A percentile compares a stretch with the other conserved stretches of the same genome.
Evolutionary conservation across 495 filamentous ascomycete genomes (phyloP).

Genomic region (Daldinia grandis): DNA sequence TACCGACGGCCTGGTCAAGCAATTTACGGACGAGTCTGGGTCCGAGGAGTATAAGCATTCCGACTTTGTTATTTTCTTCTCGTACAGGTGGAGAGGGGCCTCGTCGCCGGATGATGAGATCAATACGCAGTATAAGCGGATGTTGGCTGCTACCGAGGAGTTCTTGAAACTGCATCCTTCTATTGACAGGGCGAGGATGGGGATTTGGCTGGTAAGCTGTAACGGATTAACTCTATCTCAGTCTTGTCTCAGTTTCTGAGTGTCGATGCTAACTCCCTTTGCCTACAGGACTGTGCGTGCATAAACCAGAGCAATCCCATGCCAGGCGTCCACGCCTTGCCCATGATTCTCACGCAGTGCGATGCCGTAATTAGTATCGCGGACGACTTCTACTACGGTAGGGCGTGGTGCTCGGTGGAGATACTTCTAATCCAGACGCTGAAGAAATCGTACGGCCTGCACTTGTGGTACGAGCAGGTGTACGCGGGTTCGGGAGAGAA

Average conservation of each 20-base stretch:
- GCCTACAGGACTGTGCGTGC: conserved; percentile 39
- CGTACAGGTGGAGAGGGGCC: conserved; percentile 40
- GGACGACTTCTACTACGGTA: conserved; percentile 24
- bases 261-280: neutral
- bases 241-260: neutral
- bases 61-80: conserved; percentile 43
- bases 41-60: neutral
- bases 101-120: conserved; percentile 31
- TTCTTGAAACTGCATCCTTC: conserved; percentile 28
- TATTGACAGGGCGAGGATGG: conserved; percentile 26
- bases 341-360: conserved; percentile 42
- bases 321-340: conserved; percentile 36
- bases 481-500: neutral
- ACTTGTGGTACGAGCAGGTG: conserved; percentile 41
- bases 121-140: conserved; percentile 39
- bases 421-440: conserved; percentile 28
- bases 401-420: conserved; percentile 44
- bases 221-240: neutral
- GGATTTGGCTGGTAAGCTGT: conserved; percentile 41
- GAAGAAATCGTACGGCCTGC: conserved; percentile 17
- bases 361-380: conserved; percentile 41
- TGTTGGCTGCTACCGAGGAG: conserved; percentile 32
- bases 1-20: conserved; percentile 19
- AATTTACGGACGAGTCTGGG: neutral
- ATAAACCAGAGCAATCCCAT: conserved; percentile 41